phyloP scores from a whole-genome alignment of 2,329 filamentous ascomycete species.

The Mycogone perniciosa region DNA sequence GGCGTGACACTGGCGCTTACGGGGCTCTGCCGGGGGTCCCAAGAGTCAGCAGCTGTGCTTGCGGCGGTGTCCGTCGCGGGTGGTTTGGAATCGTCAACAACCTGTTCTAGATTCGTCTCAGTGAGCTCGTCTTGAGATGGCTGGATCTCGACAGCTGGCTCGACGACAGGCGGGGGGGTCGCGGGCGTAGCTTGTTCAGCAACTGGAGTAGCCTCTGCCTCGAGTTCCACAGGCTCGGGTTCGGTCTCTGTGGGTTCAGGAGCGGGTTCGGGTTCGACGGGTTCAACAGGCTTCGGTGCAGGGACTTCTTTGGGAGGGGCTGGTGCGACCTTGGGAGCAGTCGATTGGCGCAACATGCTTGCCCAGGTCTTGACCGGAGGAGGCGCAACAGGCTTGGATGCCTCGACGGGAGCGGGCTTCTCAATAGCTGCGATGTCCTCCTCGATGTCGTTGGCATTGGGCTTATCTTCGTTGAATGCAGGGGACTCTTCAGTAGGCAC shows the following conservation, averaged over 20 bases:
- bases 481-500: slow-evolving; percentile 65
- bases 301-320: slow-evolving; percentile 46
- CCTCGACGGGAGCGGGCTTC: slow-evolving; percentile 29
- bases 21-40: slow-evolving; percentile 61
- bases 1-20: slow-evolving; percentile 60
- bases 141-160: slow-evolving; percentile 51
- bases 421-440: slow-evolving; percentile 28
- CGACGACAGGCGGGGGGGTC: slow-evolving; percentile 28
- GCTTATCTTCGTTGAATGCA: slow-evolving; percentile 40
- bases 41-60: slow-evolving; percentile 82
- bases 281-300: slow-evolving; percentile 35
- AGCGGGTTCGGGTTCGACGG: slow-evolving; percentile 31
- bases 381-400: slow-evolving; percentile 31
- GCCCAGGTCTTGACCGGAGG: slow-evolving; percentile 60
- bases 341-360: slow-evolving; percentile 62
- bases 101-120: slow-evolving; percentile 84
- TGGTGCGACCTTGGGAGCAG: slow-evolving; percentile 51
- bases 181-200: slow-evolving; percentile 25
- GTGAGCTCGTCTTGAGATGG: slow-evolving; percentile 80
- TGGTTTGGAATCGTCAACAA: slow-evolving; percentile 74
- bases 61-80: slow-evolving; percentile 75
- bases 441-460: slow-evolving; percentile 27
- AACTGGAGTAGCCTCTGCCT: slow-evolving; percentile 30
- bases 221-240: slow-evolving; percentile 30
- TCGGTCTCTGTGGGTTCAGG: slow-evolving; percentile 29